phyloP scores from a whole-genome alignment of 1,284 basidiomycete genomes.

The Ceratobasidium sp. region DNA sequence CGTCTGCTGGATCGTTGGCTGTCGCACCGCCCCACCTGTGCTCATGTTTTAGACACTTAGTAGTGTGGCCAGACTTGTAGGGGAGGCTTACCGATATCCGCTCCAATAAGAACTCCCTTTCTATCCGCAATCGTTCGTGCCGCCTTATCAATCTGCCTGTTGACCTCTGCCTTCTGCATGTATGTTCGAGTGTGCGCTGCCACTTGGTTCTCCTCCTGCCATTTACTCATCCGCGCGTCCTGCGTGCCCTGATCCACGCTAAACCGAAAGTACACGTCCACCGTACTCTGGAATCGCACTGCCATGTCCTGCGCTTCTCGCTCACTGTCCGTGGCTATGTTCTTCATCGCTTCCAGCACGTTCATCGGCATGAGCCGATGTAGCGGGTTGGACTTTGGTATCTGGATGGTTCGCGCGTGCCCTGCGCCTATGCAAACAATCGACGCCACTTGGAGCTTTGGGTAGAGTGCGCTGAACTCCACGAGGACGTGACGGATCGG shows the following conservation, averaged over 20 bases:
- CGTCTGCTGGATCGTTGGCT: neutral
- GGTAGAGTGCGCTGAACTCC: constrained; percentile 1
- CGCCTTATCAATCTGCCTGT: neutral
- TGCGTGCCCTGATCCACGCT: constrained; percentile 24
- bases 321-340: constrained; percentile 5
- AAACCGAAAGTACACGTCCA: constrained; percentile 4
- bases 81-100: neutral
- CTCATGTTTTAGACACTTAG: neutral
- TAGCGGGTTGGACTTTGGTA: neutral
- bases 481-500: neutral
- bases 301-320: constrained; percentile 26
- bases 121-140: neutral
- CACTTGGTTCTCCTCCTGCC: neutral
- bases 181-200: constrained; percentile 5
- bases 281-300: neutral
- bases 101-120: neutral
- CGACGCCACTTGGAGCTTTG: neutral
- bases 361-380: neutral
- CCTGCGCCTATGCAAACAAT: constrained; percentile 20
- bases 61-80: neutral
- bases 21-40: neutral
- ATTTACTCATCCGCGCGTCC: neutral
- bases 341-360: neutral
- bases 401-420: constrained; percentile 11
- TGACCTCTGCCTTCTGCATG: neutral